Conservation (phyloP, 176 grass and related monocot species). For the Musa beccarii region DNA sequence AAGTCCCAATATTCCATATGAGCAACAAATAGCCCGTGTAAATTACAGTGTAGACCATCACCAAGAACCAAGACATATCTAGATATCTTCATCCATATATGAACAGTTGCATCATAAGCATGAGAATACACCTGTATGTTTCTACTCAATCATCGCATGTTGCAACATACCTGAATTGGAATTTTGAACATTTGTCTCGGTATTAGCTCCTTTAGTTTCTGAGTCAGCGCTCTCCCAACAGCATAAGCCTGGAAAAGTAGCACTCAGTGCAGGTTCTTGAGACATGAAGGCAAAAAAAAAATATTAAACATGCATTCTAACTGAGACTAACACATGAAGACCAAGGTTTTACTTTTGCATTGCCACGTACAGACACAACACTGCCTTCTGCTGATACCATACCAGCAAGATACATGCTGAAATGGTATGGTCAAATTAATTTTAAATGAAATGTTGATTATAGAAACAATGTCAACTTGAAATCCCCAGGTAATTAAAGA, state of each 20-base stretch:
- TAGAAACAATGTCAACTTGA: background rate
- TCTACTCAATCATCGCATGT: background rate
- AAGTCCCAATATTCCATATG: no score
- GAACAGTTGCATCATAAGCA: no score
- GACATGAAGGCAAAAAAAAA: conserved; percentile 9
- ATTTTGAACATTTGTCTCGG: conserved; percentile 97
- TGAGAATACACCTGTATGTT: no score
- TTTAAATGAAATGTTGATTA: background rate
- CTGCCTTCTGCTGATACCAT: background rate
- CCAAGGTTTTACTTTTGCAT: background rate
- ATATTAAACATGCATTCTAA: background rate
- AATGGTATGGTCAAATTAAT: background rate
- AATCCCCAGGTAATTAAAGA: background rate
- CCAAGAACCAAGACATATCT: no score
- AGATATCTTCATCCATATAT: no score
- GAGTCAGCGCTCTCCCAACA: conserved; percentile 80
- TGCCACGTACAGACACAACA: background rate
- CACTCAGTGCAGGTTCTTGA: background rate
- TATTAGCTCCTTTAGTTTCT: conserved; percentile 96
- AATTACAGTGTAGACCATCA: background rate
- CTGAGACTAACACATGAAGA: background rate
- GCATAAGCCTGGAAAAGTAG: conserved; percentile 61
- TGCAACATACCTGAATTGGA: conserved; percentile 66
- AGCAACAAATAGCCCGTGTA: no score
- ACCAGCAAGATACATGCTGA: background rate